Evolutionary conservation across 2,329 filamentous ascomycete species (phyloP), one percentile per base, ranked within the genome.

Genomic region (Neopestalotiopsis sp.): DNA sequence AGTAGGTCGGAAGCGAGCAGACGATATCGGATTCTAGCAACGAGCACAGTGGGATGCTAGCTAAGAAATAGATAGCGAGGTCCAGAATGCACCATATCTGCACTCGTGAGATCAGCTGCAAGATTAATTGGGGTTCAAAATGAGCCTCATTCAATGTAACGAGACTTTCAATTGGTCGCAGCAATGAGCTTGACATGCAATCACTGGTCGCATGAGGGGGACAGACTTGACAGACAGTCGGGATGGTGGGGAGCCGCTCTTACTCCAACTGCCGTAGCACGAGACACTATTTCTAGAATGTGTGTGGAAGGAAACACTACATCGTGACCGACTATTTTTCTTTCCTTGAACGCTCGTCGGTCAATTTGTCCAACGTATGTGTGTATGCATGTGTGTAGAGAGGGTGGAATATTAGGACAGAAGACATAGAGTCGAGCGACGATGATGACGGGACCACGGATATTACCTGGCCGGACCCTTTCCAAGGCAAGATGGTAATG

Each of bases 221-320:
- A 38, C 34, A 38, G 34, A 38, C 34, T 10, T 38, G 34, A 38
- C 34, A 38, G 10, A 52, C 17, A 52, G 45, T 24, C 17, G 45
- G 45, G 45, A 52, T 14, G 45, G 57, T 59, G 57, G 57, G 30
- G 57, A 34, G 24, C 57, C 24, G 24, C 30, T 38, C 34, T 28
- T 38, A 52, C 45, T 52, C 45, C 57, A 59, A 59, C 20, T 59
- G 57, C 57, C 57, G 57, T 59, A 34, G 57, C 57, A 59, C 57
- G 57, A 30, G 57, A 34, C 57, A 59, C 57, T 34, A 30, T 24
- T 17, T 59, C 34, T 38, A 10, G 34, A 38, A 38, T 38, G 34
- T 38, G 57, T 34, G 24, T 52, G 57, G 14, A 28, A 28, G 57
- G 17, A 24, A 59, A 28, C 57, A 59, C 57, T 59, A 59, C 57